Evolutionary conservation across 2,329 filamentous ascomycete species (phyloP).

Genomic region (Leptographium radiaticola): DNA sequence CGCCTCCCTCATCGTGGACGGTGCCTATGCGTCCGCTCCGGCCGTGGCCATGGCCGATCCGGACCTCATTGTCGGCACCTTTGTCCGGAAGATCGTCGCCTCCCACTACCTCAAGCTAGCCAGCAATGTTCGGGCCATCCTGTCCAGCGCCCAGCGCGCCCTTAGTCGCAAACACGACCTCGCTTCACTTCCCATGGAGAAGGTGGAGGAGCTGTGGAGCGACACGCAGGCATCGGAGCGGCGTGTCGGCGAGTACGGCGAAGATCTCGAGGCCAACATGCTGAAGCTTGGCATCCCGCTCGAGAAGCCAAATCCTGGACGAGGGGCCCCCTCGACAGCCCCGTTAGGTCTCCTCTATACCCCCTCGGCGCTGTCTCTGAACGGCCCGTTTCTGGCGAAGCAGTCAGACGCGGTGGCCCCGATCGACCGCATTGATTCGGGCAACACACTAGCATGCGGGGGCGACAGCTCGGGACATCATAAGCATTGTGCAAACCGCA

Average conservation of each 20-base stretch:
- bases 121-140: conserved; percentile 12
- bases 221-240: conserved; percentile 16
- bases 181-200: conserved; percentile 8
- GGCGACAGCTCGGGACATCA: background rate
- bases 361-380: background rate
- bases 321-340: background rate
- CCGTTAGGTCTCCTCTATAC: background rate
- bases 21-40: conserved; percentile 1
- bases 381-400: background rate
- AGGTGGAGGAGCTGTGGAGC: conserved; percentile 16
- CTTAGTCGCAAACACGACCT: conserved; percentile 15
- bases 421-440: background rate
- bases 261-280: conserved; percentile 15
- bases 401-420: background rate
- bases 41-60: conserved; percentile 5
- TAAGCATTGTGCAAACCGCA: too few relatives aligned
- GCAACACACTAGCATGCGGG: background rate
- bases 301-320: conserved; percentile 3
- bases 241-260: conserved; percentile 15
- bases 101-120: conserved; percentile 14
- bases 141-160: conserved; percentile 13
- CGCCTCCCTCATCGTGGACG: background rate
- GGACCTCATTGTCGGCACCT: conserved; percentile 9
- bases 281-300: conserved; percentile 15
- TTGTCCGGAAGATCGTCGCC: conserved; percentile 14